These are phyloP conservation scores for Penicillium malachiteum DNA, from an alignment of 495 filamentous ascomycete genomes.

Conservation along the genomic window DNA sequence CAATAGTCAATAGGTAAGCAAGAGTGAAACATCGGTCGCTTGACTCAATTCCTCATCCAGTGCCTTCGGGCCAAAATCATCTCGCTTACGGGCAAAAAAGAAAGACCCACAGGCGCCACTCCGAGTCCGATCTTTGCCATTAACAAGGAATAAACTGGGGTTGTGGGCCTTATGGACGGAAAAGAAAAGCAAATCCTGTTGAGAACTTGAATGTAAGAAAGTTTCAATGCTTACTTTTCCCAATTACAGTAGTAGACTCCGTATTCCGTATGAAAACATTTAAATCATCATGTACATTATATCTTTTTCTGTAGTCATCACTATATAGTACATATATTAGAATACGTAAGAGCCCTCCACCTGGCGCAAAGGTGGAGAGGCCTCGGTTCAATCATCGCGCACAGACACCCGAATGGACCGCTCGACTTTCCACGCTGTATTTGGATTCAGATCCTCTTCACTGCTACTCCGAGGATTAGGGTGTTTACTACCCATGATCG, in stretches of 20 bases:
- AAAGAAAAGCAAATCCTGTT: no score
- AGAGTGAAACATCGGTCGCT: not conserved
- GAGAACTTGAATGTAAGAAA: no score
- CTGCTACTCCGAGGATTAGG: slow-evolving; percentile 17
- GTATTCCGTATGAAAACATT: no score
- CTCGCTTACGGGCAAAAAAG: slow-evolving; percentile 4
- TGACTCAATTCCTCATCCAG: not conserved
- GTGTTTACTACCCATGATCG: slow-evolving; percentile 21
- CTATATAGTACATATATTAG: not conserved
- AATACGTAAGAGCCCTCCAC: not conserved
- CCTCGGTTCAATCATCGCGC: slow-evolving; percentile 15
- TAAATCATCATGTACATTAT: not conserved
- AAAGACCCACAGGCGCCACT: slow-evolving; percentile 2
- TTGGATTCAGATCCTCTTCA: slow-evolving; percentile 25
- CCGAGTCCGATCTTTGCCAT: not conserved
- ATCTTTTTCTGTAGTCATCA: not conserved
- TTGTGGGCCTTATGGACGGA: no score
- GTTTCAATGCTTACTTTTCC: no score
- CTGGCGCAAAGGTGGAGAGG: not conserved
- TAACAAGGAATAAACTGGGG: not conserved
- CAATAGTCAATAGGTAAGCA: no score
- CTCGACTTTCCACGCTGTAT: slow-evolving; percentile 25
- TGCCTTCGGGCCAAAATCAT: not conserved
- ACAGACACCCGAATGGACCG: slow-evolving; percentile 28
- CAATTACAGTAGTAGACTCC: no score